Evolutionary conservation across 345 rosid genomes (phyloP), one percentile per base, ranked within the genome.

Genomic region (Brassica rapa): DNA sequence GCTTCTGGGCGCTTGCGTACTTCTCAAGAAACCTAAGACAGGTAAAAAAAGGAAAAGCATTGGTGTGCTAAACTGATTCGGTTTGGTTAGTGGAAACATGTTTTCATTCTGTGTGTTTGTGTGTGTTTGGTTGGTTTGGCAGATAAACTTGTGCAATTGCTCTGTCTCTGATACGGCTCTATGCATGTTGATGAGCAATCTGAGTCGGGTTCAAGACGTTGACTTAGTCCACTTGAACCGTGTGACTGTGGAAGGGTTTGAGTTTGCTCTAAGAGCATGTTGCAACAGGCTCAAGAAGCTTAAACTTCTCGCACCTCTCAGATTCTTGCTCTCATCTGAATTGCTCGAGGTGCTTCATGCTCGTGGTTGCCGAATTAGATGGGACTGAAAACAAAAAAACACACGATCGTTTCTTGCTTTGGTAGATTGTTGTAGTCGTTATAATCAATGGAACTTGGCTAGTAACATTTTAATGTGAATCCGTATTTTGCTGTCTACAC

Each of bases 81-180:
- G 65, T 65, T 56, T 56, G 39, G 51, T 35, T 29, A 11, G 11
- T 66, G 66, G 51, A 72, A 27, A 15, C 10, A 21, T 62, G 14
- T 19, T 12, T 33, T 71, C 14, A 74, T 62, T 33, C 1, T 23
- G 4, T 41, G 57, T 32, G 15, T 70, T 9, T 56, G 57, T 74
- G 15, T 33, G 33, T 33, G 33, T 76, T 72, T 29, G 68, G 85
- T 30, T 33, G 27, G 27, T 81, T 30, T 88, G 87, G 83, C 96
- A 94, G 97, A 85, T 94, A 84, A 92, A 89, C 75, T 80, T 94
- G 79, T 87, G 97, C 87, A 75, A 88, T 72, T 90, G 97, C 74
- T 74, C 79, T 6, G 68, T 77, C 1, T 77, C 84, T 16, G 84
- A 82, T 51, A 62, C 62, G 72, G 84, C 84, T 65, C 65, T 94